Base-by-base conservation (phyloP, 805 yeast genomes). In the Suhomyces emberorum region DNA sequence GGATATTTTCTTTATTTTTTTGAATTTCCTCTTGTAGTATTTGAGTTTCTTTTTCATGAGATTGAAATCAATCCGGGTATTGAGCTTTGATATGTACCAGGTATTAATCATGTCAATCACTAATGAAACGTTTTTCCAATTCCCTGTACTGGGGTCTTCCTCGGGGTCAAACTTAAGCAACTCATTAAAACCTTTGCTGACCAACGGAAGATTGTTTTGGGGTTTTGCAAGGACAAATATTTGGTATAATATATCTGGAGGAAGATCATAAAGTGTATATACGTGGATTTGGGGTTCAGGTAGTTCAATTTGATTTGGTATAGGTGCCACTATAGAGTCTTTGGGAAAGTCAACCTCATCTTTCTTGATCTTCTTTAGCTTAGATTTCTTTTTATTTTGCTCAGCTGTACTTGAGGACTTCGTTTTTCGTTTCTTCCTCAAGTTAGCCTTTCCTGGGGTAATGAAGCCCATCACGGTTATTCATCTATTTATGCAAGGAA, bases 211-310 rank as follows among this genome's bases (percentile, higher is more conserved):
- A 3, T 38, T 40, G 36, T 63, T 63, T 12, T 35, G 24, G 7
- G 62, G 51, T 2, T 68, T 69, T 3, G 72, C 52, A n/a, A 44
- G 42, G 2, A 63, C 47, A 46, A 71, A 68, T 7, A 76, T 62
- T 27, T 48, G 49, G 17, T 54, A 61, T 2, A 74, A 40, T 2
- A 76, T 36, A 38, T 75, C 79, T 3, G 50, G 35, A 1, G 81
- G 80, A 9, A 76, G 51, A n/a, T n/a, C n/a, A n/a, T n/a, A n/a
- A n/a, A n/a, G n/a, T n/a, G n/a, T n/a, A n/a, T n/a, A n/a, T n/a
- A n/a, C n/a, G n/a, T n/a, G n/a, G n/a, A n/a, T n/a, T n/a, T n/a
- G n/a, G n/a, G n/a, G n/a, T n/a, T n/a, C n/a, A n/a, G n/a, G n/a
- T n/a, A n/a, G n/a, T n/a, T n/a, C n/a, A n/a, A n/a, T n/a, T n/a